A percentile compares a stretch with the other conserved stretches of the same genome.
phyloP scores from a whole-genome alignment of 129 eudicot species.

The Pittosporum tobira region DNA sequence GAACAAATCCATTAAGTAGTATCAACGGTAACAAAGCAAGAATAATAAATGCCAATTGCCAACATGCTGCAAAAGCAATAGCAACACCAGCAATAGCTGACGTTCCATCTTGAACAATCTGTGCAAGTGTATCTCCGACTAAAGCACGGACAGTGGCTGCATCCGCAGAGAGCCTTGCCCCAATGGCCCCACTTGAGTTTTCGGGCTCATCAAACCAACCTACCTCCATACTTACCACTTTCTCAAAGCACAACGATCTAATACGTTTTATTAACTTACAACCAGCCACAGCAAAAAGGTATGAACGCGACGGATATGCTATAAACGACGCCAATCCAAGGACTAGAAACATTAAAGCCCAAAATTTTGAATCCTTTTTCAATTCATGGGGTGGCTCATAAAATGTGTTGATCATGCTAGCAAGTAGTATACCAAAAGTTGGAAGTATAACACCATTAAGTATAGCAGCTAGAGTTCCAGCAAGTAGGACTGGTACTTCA shows the following conservation, averaged over 20 bases:
- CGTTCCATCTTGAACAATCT: conserved; percentile 54
- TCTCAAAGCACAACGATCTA: conserved; percentile 63
- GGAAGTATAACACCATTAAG: conserved; percentile 64
- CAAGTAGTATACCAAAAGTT: conserved; percentile 42
- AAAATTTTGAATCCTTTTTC: conserved; percentile 48
- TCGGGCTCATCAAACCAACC: conserved; percentile 82
- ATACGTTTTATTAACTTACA: conserved; percentile 52
- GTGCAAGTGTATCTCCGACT: conserved; percentile 83
- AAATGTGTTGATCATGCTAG: conserved; percentile 59
- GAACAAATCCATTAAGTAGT: conserved; percentile 51
- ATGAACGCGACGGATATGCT: conserved; percentile 51
- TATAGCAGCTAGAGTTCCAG: conserved; percentile 53
- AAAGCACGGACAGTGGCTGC: conserved; percentile 73
- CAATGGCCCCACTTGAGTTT: conserved; percentile 70
- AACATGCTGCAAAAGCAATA: conserved; percentile 77
- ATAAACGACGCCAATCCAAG: conserved; percentile 44
- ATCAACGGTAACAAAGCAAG: conserved; percentile 65
- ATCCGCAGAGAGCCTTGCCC: conserved; percentile 73
- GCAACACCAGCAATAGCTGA: conserved; percentile 42
- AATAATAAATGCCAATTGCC: conserved; percentile 75
- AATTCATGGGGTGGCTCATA: conserved; percentile 44
- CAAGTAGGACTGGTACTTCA: conserved; percentile 56
- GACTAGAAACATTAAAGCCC: conserved; percentile 63
- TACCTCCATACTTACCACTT: conserved; percentile 69
- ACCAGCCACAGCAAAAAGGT: conserved; percentile 70